A percentile compares a stretch with the other conserved stretches of the same genome.
These are phyloP conservation scores for Dacryopinax spathularia DNA, from an alignment of 768 basidiomycete species.

Conservation along the genomic window DNA sequence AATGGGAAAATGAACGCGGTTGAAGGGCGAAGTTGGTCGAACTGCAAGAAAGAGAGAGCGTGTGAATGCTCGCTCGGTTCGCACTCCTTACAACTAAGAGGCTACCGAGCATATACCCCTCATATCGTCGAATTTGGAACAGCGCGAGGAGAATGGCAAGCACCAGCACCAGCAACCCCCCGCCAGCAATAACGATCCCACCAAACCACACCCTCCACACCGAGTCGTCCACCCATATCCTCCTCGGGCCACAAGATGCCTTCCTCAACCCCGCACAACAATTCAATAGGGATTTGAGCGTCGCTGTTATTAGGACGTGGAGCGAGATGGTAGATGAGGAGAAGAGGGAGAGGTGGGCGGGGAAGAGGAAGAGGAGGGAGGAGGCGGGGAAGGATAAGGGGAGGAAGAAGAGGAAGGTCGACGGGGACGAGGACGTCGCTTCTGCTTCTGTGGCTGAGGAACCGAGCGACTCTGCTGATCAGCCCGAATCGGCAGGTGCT, in stretches of 20 bases:
- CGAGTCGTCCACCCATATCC: conserved; percentile 68
- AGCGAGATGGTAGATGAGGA: conserved; percentile 51
- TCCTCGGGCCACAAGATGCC: conserved; percentile 67
- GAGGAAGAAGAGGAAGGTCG: conserved; percentile 36
- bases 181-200: conserved; percentile 31
- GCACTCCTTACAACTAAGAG: too few relatives aligned
- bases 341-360: conserved; percentile 50
- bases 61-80: background rate
- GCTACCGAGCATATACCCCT: too few relatives aligned
- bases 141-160: too few relatives aligned
- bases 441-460: background rate
- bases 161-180: background rate
- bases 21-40: too few relatives aligned
- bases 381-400: conserved; percentile 15
- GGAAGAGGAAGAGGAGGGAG: conserved; percentile 36
- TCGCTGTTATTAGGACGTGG: conserved; percentile 84
- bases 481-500: conserved; percentile 13
- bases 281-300: conserved; percentile 89
- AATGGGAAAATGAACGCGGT: background rate
- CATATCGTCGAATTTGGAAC: too few relatives aligned
- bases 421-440: conserved; percentile 13
- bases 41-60: too few relatives aligned
- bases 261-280: conserved; percentile 97
- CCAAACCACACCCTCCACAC: conserved; percentile 66
- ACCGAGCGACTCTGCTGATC: background rate